phyloP scores from a whole-genome alignment of 2,329 filamentous ascomycete genomes.

The Leptodontidium sp. region DNA sequence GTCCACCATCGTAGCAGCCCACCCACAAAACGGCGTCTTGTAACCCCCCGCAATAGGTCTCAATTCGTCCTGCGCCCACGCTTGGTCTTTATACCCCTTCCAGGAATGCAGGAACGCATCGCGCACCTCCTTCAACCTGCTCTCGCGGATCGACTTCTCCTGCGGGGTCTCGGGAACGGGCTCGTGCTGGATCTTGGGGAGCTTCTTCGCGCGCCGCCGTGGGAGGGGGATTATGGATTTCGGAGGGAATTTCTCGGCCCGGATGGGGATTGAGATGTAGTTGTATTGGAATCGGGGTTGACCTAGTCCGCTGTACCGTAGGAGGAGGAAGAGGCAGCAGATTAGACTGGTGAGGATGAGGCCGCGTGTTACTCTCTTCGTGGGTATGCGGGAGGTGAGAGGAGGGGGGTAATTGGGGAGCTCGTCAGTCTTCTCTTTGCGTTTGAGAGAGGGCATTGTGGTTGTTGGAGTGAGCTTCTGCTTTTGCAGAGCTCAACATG shows the following conservation, averaged over 20 bases:
- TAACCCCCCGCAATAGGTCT: conserved; percentile 71
- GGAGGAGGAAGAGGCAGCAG: background rate
- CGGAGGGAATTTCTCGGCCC: conserved; percentile 38
- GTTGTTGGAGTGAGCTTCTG: background rate
- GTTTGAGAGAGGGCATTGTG: conserved; percentile 14
- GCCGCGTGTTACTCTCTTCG: background rate
- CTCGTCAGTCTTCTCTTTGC: conserved; percentile 11
- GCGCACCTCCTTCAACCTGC: conserved; percentile 35
- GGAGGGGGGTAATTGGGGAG: background rate
- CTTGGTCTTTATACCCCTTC: conserved; percentile 81
- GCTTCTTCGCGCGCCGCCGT: conserved; percentile 27
- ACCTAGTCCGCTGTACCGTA: conserved; percentile 15
- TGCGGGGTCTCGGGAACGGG: conserved; percentile 28
- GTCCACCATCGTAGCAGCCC: conserved; percentile 91
- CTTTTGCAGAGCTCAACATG: conserved; percentile 9
- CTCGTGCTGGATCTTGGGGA: conserved; percentile 42
- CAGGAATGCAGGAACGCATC: conserved; percentile 59
- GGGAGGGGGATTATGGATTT: conserved; percentile 34
- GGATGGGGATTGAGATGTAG: conserved; percentile 35
- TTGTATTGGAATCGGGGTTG: conserved; percentile 31
- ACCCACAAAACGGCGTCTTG: conserved; percentile 86
- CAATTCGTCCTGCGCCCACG: conserved; percentile 90
- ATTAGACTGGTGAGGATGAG: conserved; percentile 5
- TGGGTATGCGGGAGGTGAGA: background rate
- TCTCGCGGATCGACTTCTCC: conserved; percentile 32